Base-by-base conservation (phyloP, 768 basidiomycete species). In the Lactifluus volemus region DNA sequence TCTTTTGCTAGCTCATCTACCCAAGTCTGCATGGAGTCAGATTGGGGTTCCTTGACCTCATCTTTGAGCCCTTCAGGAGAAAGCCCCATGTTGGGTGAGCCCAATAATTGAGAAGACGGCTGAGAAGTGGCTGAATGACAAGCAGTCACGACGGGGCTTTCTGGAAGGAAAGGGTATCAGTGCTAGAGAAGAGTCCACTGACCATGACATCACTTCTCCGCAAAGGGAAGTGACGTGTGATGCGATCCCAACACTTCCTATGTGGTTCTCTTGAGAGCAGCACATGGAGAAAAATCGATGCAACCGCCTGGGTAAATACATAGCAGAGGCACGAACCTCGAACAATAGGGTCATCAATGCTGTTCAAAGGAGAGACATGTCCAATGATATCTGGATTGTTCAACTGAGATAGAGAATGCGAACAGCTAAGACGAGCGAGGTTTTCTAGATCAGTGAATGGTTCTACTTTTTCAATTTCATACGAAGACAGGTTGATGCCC, bases 401-500 rank as follows among this genome's bases (percentile, higher is more conserved):
- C 19, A 6, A 42, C 17, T 49, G 47, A 25, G 55, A 63, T 44
- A 8, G 15, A 34, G 52, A 56, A 44, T 19, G 25, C 25, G 36
- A 36, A 34, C 34, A 21, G 19, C 29, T 25, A 19, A 57, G 52
- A 29, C 17, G 45, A 19, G 30, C 49, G 34, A 47, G 49, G 11
- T 10, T 38, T 30, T 41, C 41, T 29, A 66, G 66, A 55, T 65
- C 64, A 6, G 42, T 42, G n/a, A 69, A 38, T 39, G 54, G 61
- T 19, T 70, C 69, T 3, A 67, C 72, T 53, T 70, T 71, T 4
- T 45, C 65, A 25, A 71, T 59, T 36, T 68, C 67, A 63, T 71
- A 70, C 34, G 67, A 66, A 38, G 55, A 64, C 38, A 78, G 75
- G 63, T 79, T 75, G 38, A 73, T 68, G 25, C 74, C 76, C 15